Base-by-base conservation (phyloP, 2,329 filamentous ascomycete genomes). In the Fusarium domesticum region DNA sequence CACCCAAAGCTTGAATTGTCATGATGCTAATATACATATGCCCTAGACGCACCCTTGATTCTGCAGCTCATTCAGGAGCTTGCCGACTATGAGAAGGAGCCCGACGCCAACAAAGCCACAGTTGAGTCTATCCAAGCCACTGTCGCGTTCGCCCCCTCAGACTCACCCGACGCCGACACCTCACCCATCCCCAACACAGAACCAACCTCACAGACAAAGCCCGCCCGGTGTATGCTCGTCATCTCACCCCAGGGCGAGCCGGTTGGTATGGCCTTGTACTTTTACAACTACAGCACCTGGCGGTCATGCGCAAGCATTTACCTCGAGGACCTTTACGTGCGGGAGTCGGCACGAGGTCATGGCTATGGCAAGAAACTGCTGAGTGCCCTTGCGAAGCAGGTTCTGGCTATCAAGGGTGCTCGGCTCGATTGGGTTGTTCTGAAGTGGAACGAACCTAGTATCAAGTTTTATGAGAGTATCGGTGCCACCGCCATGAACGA, bases 251-350 rank as follows among this genome's bases (percentile, higher is more conserved):
- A 70, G 6, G 67, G 72, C 10, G 62, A 70, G 31, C 65, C 66
- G 1, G 87, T 81, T 0, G 89, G 86, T 37, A 89, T 96, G 79
- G 90, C 90, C 1, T 70, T 96, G 32, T 96, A 90, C 71, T 97
- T 95, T 67, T 90, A 92, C 75, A 97, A 92, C 70, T 97, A 96
- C 70, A 89, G 84, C 62, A 96, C 92, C 1, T 97, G 93, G 93
- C 81, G 87, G 7, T 81, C 87, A n/a, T 80, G 80, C 35, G 82
- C 91, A 0, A 92, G 92, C 3, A 87, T 98, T 61, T 96, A 95
- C 67, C 83, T 97, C 30, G 92, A 97, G 67, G 92, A 97, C 63
- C 73, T 97, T n/a, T 96, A 85, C 61, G 89, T 98, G 32, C 76
- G 82, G 56, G 77, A 82, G 1, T 71, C 72, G 35, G 83, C 86